Base-by-base conservation (phyloP, 495 filamentous ascomycete species). In the Aspergillus steynii region DNA sequence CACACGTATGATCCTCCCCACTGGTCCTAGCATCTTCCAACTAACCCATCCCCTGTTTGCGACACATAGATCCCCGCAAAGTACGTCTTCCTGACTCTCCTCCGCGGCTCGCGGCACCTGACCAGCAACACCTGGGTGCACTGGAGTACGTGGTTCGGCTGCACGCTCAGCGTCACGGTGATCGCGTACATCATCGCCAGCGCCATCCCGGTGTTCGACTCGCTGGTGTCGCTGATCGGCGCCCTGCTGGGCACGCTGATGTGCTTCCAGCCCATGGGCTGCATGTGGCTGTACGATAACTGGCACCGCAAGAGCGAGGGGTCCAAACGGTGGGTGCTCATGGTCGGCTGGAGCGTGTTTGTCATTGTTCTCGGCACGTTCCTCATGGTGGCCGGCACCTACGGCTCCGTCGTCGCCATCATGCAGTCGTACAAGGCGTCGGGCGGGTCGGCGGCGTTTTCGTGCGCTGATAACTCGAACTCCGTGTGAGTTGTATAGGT, bases 141-240 rank as follows among this genome's bases (percentile, higher is more conserved):
- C 53, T 87, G 83, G 83, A 51, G 66, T 7, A 74, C 78, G 10
- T 92, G 89, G 89, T 62, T 89, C 3, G 67, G 61, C 8, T 82
- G 88, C 28, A 83, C 85, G 4, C 60, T 77, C n/a, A 61, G 71
- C 59, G 72, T 88, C 60, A 85, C 85, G 49, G 4, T 89, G 2
- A 66, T 88, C 31, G 83, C 87, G 7, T 92, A 86, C 78, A 69
- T 90, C 49, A 85, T 92, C 66, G 87, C 88, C 29, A 84, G 87
- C 63, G 83, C 84, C 7, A 88, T 92, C 50, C 89, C 89, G 10
- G 83, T 88, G 67, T 91, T 91, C 68, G 80, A 82, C 63, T 79
- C 80, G 46, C 73, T 91, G 47, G 74, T 91, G 25, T 81, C 80
- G 27, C 79, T 86, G 59, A 77, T 85, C 45, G 86, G 86, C 15